These are phyloP conservation scores for Talaromyces sp. DNA, from an alignment of 2,329 filamentous ascomycete genomes.

Conservation along the genomic window DNA sequence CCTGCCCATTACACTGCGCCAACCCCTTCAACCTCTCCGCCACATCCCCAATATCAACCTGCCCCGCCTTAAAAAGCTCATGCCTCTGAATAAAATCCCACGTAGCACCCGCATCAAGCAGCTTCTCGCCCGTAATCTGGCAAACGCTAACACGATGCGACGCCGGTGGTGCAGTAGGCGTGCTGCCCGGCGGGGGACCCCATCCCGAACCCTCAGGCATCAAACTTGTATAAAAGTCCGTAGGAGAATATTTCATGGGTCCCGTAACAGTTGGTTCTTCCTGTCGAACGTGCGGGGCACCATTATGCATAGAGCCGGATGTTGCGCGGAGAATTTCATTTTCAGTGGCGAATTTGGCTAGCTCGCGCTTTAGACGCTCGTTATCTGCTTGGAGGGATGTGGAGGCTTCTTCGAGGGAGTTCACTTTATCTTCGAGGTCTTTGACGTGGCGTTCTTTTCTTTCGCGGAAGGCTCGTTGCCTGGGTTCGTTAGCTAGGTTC, in stretches of 20 bases:
- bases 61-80: slow-evolving; percentile 72
- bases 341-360: slow-evolving; percentile 83
- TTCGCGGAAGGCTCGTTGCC: slow-evolving; percentile 93
- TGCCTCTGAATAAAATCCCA: slow-evolving; percentile 90
- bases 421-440: slow-evolving; percentile 86
- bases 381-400: slow-evolving; percentile 77
- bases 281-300: slow-evolving; percentile 35
- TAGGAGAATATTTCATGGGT: slow-evolving; percentile 71
- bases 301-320: slow-evolving; percentile 49
- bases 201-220: slow-evolving; percentile 48
- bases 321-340: slow-evolving; percentile 91
- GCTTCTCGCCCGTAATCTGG: slow-evolving; percentile 64
- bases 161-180: neutral
- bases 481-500: slow-evolving; percentile 39
- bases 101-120: slow-evolving; percentile 75
- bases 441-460: slow-evolving; percentile 93
- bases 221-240: slow-evolving; percentile 69
- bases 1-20: slow-evolving; percentile 82
- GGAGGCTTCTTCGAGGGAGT: slow-evolving; percentile 72
- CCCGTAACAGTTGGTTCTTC: slow-evolving; percentile 60
- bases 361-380: slow-evolving; percentile 78
- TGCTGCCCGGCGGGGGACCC: neutral
- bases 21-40: slow-evolving; percentile 74
- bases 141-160: slow-evolving; percentile 71
- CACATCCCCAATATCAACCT: slow-evolving; percentile 80